A percentile compares a stretch with the other conserved stretches of the same genome.
These are phyloP conservation scores for Aspergillus flavus DNA, from an alignment of 2,329 filamentous ascomycete genomes.

Conservation along the genomic window DNA sequence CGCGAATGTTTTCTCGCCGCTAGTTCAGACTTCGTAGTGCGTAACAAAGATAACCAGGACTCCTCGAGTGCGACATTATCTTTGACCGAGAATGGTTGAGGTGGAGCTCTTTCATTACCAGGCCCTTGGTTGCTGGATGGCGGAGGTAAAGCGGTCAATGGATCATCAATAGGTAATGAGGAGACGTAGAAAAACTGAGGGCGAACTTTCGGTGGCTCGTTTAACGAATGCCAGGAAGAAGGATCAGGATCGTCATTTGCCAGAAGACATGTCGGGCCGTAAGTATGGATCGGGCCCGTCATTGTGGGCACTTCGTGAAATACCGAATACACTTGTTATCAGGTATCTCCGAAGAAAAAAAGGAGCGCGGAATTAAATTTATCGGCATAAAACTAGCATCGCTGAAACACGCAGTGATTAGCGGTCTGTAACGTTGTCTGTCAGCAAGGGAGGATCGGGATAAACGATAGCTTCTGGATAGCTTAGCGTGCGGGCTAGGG, in stretches of 20 bases:
- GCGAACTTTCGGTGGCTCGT: constrained; percentile 59
- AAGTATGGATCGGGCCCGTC: constrained; percentile 57
- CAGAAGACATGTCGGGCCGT: constrained; percentile 60
- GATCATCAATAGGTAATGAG: constrained; percentile 81
- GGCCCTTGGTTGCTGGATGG: constrained; percentile 52
- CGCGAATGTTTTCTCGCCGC: constrained; percentile 10
- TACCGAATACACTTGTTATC: neutral
- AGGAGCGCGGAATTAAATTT: neutral
- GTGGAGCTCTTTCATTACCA: constrained; percentile 59
- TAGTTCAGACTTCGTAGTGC: constrained; percentile 18
- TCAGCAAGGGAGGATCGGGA: constrained; percentile 1
- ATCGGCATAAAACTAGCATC: neutral
- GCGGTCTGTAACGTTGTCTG: neutral
- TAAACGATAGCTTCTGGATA: constrained; percentile 1
- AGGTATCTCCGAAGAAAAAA: neutral
- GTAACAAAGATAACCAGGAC: constrained; percentile 68
- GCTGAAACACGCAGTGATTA: neutral
- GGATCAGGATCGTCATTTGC: constrained; percentile 39
- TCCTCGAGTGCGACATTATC: constrained; percentile 81
- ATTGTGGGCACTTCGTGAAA: constrained; percentile 28
- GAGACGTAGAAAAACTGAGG: constrained; percentile 87
- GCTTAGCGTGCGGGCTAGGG: constrained; percentile 3
- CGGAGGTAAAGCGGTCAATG: constrained; percentile 68
- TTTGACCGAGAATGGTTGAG: constrained; percentile 75
- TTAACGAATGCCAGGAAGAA: constrained; percentile 36